Conservation (phyloP, 345 rosid genomes). For the Barbarea vulgaris region DNA sequence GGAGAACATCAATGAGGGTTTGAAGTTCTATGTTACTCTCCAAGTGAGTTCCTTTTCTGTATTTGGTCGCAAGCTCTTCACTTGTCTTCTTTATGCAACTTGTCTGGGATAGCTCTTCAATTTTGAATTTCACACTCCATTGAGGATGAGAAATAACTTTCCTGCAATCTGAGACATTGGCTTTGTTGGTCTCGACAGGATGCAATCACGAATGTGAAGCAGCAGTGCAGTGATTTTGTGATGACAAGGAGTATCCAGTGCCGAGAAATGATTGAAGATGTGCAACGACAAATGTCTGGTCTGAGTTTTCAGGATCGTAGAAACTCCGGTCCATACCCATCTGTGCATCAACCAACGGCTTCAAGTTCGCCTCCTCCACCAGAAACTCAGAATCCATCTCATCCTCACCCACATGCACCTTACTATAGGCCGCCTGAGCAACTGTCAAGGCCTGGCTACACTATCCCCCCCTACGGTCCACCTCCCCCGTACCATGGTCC, state of each 20-base stretch:
- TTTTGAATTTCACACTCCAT: slow-evolving; percentile 8
- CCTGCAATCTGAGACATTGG: slow-evolving; percentile 25
- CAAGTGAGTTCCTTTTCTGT: slow-evolving; percentile 55
- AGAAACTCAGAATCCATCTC: slow-evolving; percentile 57
- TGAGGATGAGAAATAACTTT: slow-evolving; percentile 10
- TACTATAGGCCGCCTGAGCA: slow-evolving; percentile 80
- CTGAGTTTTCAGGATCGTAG: slow-evolving; percentile 86
- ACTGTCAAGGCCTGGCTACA: slow-evolving; percentile 58
- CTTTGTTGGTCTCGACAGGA: slow-evolving; percentile 56
- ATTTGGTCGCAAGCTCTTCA: slow-evolving; percentile 11
- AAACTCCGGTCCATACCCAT: slow-evolving; percentile 65
- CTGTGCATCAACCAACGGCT: slow-evolving; percentile 66
- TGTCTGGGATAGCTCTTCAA: slow-evolving; percentile 11
- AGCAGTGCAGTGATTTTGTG: slow-evolving; percentile 95
- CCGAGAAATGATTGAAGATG: slow-evolving; percentile 96
- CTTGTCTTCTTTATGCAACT: slow-evolving; percentile 16
- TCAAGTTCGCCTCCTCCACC: slow-evolving; percentile 46
- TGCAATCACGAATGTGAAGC: slow-evolving; percentile 92
- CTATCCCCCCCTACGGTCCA: slow-evolving; percentile 54
- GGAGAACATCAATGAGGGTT: slow-evolving; percentile 93
- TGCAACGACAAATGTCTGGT: slow-evolving; percentile 88
- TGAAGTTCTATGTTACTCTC: slow-evolving; percentile 96
- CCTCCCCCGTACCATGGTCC: slow-evolving; percentile 66
- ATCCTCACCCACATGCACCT: slow-evolving; percentile 54
- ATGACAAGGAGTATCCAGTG: slow-evolving; percentile 98